Conservation (phyloP, 805 yeast species). For the Hagleromyces aurorensis region DNA sequence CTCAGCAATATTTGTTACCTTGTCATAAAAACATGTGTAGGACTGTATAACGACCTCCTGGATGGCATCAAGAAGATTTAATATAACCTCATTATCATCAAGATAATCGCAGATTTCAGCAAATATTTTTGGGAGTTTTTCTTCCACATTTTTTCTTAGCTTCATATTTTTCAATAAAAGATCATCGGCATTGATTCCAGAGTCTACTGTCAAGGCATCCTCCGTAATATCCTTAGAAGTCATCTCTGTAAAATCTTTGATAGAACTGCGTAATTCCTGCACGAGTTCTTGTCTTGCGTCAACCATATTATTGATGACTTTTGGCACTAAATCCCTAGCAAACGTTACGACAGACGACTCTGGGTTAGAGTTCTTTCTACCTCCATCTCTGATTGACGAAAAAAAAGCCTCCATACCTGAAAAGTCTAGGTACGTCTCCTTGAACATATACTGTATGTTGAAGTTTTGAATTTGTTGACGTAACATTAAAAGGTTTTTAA, state of each 20-base stretch:
- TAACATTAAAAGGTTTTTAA: conserved; percentile 64
- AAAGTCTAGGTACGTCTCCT: conserved; percentile 73
- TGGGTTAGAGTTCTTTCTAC: conserved; percentile 4
- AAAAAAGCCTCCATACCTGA: conserved; percentile 60
- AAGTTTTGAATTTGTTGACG: conserved; percentile 63
- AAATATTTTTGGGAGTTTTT: conserved; percentile 50
- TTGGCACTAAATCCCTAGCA: conserved; percentile 66
- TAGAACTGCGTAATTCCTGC: conserved; percentile 59
- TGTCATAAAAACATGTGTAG: conserved; percentile 47
- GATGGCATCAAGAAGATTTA: conserved; percentile 52
- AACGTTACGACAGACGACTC: conserved; percentile 37
- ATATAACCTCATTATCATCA: conserved; percentile 44
- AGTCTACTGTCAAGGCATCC: conserved; percentile 33
- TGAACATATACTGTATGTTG: conserved; percentile 69
- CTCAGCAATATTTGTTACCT: conserved; percentile 24
- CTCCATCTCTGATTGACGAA: conserved; percentile 30
- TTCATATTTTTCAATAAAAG: conserved; percentile 24
- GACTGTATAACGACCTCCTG: conserved; percentile 51
- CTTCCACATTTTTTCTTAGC: conserved; percentile 43
- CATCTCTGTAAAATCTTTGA: conserved; percentile 58
- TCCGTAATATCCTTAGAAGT: conserved; percentile 43
- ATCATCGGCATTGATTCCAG: conserved; percentile 24
- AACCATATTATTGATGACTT: conserved; percentile 69
- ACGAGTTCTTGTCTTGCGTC: conserved; percentile 73
- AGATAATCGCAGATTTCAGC: conserved; percentile 47